phyloP scores from a whole-genome alignment of 345 rosid genomes.

The Bruguiera gymnorhiza region DNA sequence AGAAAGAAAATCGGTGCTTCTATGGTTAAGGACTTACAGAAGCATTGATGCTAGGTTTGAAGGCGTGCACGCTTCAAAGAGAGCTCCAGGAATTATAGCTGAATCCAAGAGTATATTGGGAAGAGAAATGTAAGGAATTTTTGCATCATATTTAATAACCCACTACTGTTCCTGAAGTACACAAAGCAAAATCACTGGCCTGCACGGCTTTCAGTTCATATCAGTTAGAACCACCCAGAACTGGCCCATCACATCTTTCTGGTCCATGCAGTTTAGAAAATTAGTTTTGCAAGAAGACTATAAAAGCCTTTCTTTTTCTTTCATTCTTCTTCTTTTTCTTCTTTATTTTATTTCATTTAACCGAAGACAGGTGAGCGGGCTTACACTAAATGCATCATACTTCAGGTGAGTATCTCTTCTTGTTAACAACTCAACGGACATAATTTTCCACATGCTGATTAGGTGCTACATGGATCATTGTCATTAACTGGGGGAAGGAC shows the following conservation, averaged over 20 bases:
- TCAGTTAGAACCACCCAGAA: not conserved
- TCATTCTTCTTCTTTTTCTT: no score
- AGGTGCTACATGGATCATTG: conserved; percentile 73
- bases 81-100: conserved; percentile 75
- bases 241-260: not conserved
- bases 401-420: conserved; percentile 59
- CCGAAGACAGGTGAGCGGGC: conserved; percentile 19
- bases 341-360: not conserved
- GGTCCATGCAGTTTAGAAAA: not conserved
- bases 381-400: conserved; percentile 73
- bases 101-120: conserved; percentile 79
- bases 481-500: conserved; percentile 46
- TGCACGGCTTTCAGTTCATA: conserved; percentile 31
- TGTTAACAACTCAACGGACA: conserved; percentile 27
- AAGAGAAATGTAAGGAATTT: conserved; percentile 77
- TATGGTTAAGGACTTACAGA: conserved; percentile 37
- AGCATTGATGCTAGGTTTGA: conserved; percentile 50
- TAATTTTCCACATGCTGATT: conserved; percentile 63
- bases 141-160: conserved; percentile 71
- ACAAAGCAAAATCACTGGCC: conserved; percentile 80
- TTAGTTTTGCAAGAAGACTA: not conserved
- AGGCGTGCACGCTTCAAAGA: conserved; percentile 74
- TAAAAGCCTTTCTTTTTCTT: not conserved
- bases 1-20: not conserved
- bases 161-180: conserved; percentile 96